Evolutionary conservation across 2,329 filamentous ascomycete species (phyloP), one percentile per base, ranked within the genome.

Genomic region (Phyllosticta paracitricarpa): DNA sequence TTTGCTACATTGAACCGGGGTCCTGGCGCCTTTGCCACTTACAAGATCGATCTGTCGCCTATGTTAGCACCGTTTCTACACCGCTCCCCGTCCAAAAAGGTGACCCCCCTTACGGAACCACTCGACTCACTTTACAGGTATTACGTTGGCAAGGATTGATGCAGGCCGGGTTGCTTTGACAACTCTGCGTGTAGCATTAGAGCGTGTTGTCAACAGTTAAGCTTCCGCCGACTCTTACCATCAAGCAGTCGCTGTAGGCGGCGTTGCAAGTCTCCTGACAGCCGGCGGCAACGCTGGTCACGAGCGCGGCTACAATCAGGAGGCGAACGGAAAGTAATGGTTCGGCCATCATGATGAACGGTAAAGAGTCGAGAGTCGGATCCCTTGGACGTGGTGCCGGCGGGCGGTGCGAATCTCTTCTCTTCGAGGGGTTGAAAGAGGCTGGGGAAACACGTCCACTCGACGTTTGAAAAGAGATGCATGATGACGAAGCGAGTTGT

Each of bases 141-240:
- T 48, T 30, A 62, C 60, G 60, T 30, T 58, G 57, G 33, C 60
- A 62, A 58, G 60, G 60, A 51, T 62, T 56, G 51, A 62, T 62
- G 60, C 60, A 62, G 51, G 51, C 56, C 19, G 56, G 55, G 48
- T 57, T 58, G 60, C 60, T 33, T 25, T 54, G 52, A 56, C 60
- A 62, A 26, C 60, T 55, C 60, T 62, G 60, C 30, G 33, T 17
- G 14, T 26, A 24, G 40, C 19, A 57, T 61, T 55, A 60, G 40
- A 57, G 52, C 17, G 52, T n/a, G 22, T 54, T 56, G 35, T 48
- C 54, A 61, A 28, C 53, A 28, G 25, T 54, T n/a, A 61, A 30
- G 53, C 25, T 22, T 17, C 35, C 54, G 40, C 35, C 54, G 59
- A 51, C 40, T 52, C 56, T 35, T 58, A 62, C 60, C 52, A 56